Evolutionary conservation across 257 asterid species (phyloP).

Genomic region (Nicotiana otophora): DNA sequence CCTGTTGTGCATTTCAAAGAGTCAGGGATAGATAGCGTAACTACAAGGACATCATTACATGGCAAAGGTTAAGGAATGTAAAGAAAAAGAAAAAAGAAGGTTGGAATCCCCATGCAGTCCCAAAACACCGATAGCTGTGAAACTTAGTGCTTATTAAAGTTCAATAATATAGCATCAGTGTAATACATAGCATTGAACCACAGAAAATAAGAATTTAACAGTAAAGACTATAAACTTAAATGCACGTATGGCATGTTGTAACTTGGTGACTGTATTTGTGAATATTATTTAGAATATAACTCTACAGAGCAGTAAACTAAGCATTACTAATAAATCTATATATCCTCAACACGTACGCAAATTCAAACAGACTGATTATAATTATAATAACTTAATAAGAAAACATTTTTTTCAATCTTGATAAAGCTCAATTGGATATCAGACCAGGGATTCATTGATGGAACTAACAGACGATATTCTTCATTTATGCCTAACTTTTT

Average conservation of each 20-base stretch:
- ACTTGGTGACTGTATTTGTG: not conserved
- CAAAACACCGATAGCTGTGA: not conserved
- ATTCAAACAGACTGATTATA: not conserved
- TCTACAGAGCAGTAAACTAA: not conserved
- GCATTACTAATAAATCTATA: not conserved
- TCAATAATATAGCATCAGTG: not conserved
- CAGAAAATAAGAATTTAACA: not conserved
- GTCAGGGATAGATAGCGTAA: not conserved
- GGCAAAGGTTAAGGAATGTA: not conserved
- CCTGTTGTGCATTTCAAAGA: constrained; percentile 37
- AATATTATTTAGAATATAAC: not conserved
- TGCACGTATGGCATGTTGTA: not conserved
- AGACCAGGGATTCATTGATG: not conserved
- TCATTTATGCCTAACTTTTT: not conserved
- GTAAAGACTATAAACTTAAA: not conserved
- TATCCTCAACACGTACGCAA: not conserved
- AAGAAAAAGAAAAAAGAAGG: not conserved
- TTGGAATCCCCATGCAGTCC: not conserved
- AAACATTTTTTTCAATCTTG: not conserved
- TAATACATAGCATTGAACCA: not conserved
- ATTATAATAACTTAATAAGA: not conserved
- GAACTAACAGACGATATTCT: not conserved
- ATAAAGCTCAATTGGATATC: not conserved
- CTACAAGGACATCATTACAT: not conserved
- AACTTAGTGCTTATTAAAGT: not conserved